Base-by-base conservation (phyloP, 225 moss, liverwort and hornwort genomes). In the Anthoceros angustus region DNA sequence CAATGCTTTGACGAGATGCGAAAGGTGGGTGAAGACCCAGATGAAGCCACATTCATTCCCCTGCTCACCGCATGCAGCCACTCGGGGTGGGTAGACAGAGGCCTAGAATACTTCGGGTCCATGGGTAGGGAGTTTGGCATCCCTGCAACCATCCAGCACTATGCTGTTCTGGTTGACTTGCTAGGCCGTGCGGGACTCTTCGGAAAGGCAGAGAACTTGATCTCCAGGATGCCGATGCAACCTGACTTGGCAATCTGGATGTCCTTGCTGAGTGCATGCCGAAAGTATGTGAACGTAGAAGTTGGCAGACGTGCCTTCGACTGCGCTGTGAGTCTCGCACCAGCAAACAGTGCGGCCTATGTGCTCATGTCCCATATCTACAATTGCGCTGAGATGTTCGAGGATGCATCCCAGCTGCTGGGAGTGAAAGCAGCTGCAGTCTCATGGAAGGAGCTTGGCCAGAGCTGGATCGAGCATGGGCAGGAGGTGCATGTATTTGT, bases 381-480 rank as follows among this genome's bases (percentile, higher is more conserved):
- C 55, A 18, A 23, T 55, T 23, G 23, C 18, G 55, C 18, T 7
- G 55, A 55, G 8, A 55, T 55, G 55, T 55, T 18, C 5, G 55
- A 55, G 55, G 55, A 55, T 18, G 18, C 10, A 8, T 18, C 18
- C 55, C 7, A 7, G 55, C 18, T 55, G 7, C 55, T 55, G 16
- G 23, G 18, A 55, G 6, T 55, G 55, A 18, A 55, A 15, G 12
- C 55, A 15, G 55, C n/a, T 18, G 55, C 55, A 46, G 6, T 16
- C 11, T 11, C 45, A 55, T 55, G 55, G 55, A 55, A 55, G 4
- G 23, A 55, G 14, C 55, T 23, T 55, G 55, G 16, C 18, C n/a
- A 55, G 18, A 55, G 55, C n/a, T 55, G 55, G 55, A 55, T 55
- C 23, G 55, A 55, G 55, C 55, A 55, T 23, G n/a, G 23, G 23